A percentile compares a stretch with the other conserved stretches of the same genome.
These are phyloP conservation scores for Amorphotheca resinae DNA, from an alignment of 495 filamentous ascomycete species.

Conservation along the genomic window DNA sequence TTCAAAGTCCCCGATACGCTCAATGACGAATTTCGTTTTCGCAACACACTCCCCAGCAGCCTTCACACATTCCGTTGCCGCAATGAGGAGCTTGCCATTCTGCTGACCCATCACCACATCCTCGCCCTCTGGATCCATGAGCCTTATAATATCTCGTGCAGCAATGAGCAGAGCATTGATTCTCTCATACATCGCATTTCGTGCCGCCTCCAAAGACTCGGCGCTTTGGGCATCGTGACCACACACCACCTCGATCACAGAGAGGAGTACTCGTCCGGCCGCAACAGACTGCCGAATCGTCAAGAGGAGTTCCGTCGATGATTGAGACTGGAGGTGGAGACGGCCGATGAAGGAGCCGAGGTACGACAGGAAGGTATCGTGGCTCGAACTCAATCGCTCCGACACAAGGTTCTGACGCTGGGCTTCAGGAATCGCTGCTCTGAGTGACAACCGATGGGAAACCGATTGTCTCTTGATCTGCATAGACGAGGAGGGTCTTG, in stretches of 20 bases:
- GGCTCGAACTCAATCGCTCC: slow-evolving; percentile 55
- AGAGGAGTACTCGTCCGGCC: slow-evolving; percentile 64
- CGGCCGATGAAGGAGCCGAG: slow-evolving; percentile 84
- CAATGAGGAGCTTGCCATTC: slow-evolving; percentile 60
- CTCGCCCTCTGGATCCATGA: slow-evolving; percentile 46
- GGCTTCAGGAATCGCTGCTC: slow-evolving; percentile 28
- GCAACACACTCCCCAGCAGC: slow-evolving; percentile 82
- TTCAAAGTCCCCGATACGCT: slow-evolving; percentile 89
- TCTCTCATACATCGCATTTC: slow-evolving; percentile 65
- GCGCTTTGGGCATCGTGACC: slow-evolving; percentile 58
- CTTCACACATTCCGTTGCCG: slow-evolving; percentile 82
- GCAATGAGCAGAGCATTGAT: slow-evolving; percentile 68
- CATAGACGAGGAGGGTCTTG: slow-evolving; percentile 6
- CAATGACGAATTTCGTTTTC: slow-evolving; percentile 73
- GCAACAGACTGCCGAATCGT: slow-evolving; percentile 63
- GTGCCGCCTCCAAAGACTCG: slow-evolving; percentile 51
- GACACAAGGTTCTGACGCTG: slow-evolving; percentile 34
- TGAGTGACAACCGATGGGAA: slow-evolving; percentile 40
- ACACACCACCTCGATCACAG: slow-evolving; percentile 73
- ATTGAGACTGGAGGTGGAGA: slow-evolving; percentile 81
- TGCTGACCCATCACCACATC: slow-evolving; percentile 73
- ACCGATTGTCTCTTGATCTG: slow-evolving; percentile 33
- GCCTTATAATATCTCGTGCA: slow-evolving; percentile 63
- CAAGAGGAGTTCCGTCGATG: slow-evolving; percentile 65
- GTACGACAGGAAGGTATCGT: slow-evolving; percentile 79